phyloP scores from a whole-genome alignment of 1,139 yeast genomes.

The Kodamaea anthophila region DNA sequence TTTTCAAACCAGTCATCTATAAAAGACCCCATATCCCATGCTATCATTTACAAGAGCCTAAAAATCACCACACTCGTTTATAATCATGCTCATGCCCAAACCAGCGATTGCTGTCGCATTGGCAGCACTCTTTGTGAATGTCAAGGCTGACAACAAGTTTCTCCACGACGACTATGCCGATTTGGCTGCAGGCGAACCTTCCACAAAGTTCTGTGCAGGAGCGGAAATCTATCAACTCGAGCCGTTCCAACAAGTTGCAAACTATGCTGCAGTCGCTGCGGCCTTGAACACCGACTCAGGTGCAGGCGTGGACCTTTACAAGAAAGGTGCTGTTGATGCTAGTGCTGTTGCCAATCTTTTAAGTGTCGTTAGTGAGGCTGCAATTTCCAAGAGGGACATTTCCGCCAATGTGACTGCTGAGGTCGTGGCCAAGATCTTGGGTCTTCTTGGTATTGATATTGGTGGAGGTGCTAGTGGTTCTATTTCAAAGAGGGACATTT shows the following conservation, averaged over 20 bases:
- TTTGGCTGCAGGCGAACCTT: slow-evolving; percentile 10
- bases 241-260: no score
- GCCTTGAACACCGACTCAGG: slow-evolving; percentile 2
- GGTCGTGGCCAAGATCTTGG: slow-evolving; percentile 6
- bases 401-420: slow-evolving; percentile 7
- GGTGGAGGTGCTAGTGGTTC: slow-evolving; percentile 9
- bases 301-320: slow-evolving; percentile 7
- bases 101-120: slow-evolving; percentile 7
- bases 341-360: slow-evolving; percentile 5
- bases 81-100: neutral
- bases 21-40: no score
- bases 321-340: slow-evolving; percentile 6
- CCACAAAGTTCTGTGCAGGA: slow-evolving; percentile 10
- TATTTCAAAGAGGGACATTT: slow-evolving; percentile 6
- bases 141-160: slow-evolving; percentile 8
- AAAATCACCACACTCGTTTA: neutral
- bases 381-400: slow-evolving; percentile 16
- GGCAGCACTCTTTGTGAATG: slow-evolving; percentile 7
- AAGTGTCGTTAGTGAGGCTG: slow-evolving; percentile 9
- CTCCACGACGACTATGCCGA: slow-evolving; percentile 11
- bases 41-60: no score
- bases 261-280: neutral
- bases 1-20: no score
- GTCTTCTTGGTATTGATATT: slow-evolving; percentile 5
- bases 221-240: slow-evolving; percentile 9